phyloP scores from a whole-genome alignment of 768 basidiomycete species.

The Rhodosporidiobolus odoratus region DNA sequence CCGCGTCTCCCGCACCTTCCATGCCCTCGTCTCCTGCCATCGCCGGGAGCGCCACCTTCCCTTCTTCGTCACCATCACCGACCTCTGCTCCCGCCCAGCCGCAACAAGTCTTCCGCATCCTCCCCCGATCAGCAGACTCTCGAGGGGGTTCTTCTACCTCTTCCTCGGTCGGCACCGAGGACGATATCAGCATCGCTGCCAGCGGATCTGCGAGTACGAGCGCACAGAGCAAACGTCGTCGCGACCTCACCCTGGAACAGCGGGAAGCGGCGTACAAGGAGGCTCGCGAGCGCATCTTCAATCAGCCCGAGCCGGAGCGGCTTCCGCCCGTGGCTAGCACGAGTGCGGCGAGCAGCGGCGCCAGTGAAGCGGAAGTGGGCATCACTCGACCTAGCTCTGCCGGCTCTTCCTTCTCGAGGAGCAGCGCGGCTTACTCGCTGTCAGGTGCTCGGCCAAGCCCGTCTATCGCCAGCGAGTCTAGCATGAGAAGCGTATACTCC shows the following conservation, averaged over 20 bases:
- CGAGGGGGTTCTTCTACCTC: constrained; percentile 21
- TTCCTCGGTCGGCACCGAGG: constrained; percentile 23
- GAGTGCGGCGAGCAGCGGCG: constrained; percentile 5
- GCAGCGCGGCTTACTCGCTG: constrained; percentile 18
- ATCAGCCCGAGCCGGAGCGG: constrained; percentile 13
- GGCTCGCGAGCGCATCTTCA: constrained; percentile 41
- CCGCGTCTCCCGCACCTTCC: constrained; percentile 7
- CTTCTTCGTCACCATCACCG: not conserved
- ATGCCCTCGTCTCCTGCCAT: not conserved
- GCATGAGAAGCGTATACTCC: constrained; percentile 9
- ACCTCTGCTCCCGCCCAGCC: not conserved
- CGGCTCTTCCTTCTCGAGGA: constrained; percentile 33
- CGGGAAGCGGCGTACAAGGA: constrained; percentile 42
- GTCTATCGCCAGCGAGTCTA: constrained; percentile 22
- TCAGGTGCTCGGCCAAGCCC: constrained; percentile 22
- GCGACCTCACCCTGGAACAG: constrained; percentile 38
- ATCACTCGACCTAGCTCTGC: constrained; percentile 33
- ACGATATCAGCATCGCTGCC: constrained; percentile 5
- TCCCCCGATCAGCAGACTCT: constrained; percentile 19
- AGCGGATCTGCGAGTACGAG: not conserved
- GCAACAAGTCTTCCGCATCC: constrained; percentile 30
- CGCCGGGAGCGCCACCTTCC: not conserved
- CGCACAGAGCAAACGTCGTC: not conserved
- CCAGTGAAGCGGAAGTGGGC: constrained; percentile 8
- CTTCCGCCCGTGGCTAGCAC: not conserved